Evolutionary conservation across 2,329 filamentous ascomycete genomes (phyloP).

Genomic region (Phaeoacremonium minimum): DNA sequence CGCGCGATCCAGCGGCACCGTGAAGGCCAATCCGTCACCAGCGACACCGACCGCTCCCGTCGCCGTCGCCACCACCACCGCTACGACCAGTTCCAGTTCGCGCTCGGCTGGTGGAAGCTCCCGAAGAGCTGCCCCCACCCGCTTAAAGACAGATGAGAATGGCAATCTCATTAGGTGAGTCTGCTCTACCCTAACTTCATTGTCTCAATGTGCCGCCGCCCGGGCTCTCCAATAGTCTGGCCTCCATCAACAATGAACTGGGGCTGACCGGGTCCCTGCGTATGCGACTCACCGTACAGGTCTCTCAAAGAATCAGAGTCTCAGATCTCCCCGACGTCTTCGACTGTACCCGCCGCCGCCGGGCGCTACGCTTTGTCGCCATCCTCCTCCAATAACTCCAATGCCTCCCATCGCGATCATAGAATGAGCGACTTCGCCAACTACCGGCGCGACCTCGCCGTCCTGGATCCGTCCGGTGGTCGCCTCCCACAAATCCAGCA

Average conservation of each 20-base stretch:
- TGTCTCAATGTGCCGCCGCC: constrained; percentile 1
- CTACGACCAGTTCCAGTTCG: no score
- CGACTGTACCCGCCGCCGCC: constrained; percentile 20
- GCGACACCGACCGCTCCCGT: constrained; percentile 24
- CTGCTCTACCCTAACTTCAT: constrained; percentile 9
- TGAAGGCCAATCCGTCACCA: constrained; percentile 39
- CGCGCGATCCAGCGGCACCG: constrained; percentile 62
- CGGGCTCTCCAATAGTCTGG: no score
- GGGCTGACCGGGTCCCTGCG: constrained; percentile 24
- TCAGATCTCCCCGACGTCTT: constrained; percentile 47
- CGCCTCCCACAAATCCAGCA: constrained; percentile 54
- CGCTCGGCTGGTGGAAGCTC: no score
- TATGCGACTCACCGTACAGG: constrained; percentile 17
- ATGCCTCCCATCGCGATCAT: constrained; percentile 49
- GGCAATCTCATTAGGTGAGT: constrained; percentile 34
- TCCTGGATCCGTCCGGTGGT: constrained; percentile 58
- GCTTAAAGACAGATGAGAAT: constrained; percentile 53
- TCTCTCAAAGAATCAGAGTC: constrained; percentile 31
- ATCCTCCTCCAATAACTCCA: constrained; percentile 36
- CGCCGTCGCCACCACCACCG: constrained; percentile 21
- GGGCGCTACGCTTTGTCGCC: constrained; percentile 38
- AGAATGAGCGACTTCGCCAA: constrained; percentile 60
- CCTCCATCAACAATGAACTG: no score
- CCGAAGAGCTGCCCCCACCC: constrained; percentile 34
- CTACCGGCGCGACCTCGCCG: constrained; percentile 68